Base-by-base conservation (phyloP, 108 stramenopile genomes). In the Aureococcus anophagefferens region DNA sequence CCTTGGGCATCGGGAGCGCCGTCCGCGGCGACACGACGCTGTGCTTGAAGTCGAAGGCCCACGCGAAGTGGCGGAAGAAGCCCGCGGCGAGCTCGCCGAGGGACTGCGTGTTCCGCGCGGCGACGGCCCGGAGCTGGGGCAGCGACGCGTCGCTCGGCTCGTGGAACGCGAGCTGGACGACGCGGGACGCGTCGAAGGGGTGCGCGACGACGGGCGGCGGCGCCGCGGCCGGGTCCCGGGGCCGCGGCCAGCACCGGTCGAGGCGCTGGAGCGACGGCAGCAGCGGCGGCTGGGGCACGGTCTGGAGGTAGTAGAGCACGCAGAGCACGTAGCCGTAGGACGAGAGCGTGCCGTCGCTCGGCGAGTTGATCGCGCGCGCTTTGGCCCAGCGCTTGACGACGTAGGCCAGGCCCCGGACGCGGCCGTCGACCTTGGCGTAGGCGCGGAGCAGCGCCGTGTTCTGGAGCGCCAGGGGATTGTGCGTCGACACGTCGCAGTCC, bases 331-430 rank as follows among this genome's bases (percentile, higher is more conserved):
- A 99, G 5, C 95, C 98, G 77, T 99, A 99, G 67, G 90, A 91
- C 77, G 89, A 91, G 72, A 98, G 83, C 30, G 97, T 98, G 65
- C 94, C 93, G 62, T 89, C 85, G 35, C 88, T 82, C 44, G 98
- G 94, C 66, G 90, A 86, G 87, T 98, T 98, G 35, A 99, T 94
- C 68, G 89, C 86, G 35, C 97, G 81, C 35, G 75, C 84, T 80
- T 94, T 96, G 32, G 96, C 94, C 96, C 95, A 97, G 29, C 88
- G 83, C 77, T 99, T 99, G 74, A 99, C 85, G 37, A 93, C 85
- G 68, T 90, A 88, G 63, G 94, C 96, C 65, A 99, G 81, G 31
- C 86, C 84, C 31, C 91, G 88, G 29, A 91, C 85, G 9, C 86
- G 84, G 14, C 86, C 87, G 62, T 89, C 89, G 75, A 89, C 85